phyloP scores from a whole-genome alignment of 805 yeast species.

The Spathaspora sp. region DNA sequence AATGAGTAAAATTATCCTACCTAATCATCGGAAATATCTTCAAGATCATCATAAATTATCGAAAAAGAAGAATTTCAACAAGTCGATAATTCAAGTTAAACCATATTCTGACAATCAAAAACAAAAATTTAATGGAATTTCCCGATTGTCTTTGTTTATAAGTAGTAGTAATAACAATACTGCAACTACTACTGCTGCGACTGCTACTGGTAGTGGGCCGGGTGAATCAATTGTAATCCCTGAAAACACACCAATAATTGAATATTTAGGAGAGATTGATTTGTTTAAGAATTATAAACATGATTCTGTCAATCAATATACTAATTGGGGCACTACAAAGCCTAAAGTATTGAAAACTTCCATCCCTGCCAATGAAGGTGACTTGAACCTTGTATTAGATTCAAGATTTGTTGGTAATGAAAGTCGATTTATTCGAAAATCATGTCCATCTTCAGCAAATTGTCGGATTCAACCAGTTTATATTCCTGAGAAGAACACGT shows the following conservation, averaged over 20 bases:
- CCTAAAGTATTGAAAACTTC: slow-evolving; percentile 32
- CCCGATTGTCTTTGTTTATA: slow-evolving; percentile 61
- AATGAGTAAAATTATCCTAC: slow-evolving; percentile 28
- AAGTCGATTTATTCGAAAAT: slow-evolving; percentile 68
- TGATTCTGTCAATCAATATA: slow-evolving; percentile 74
- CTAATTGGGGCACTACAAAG: slow-evolving; percentile 64
- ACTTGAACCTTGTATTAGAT: slow-evolving; percentile 62
- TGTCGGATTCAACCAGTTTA: slow-evolving; percentile 55
- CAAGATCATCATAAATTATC: slow-evolving; percentile 31
- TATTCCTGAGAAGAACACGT: slow-evolving; percentile 33
- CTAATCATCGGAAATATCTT: slow-evolving; percentile 28
- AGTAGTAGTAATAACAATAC: slow-evolving; percentile 8
- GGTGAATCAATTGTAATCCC: slow-evolving; percentile 27
- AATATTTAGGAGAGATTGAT: slow-evolving; percentile 72
- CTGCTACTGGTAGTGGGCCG: slow-evolving; percentile 5
- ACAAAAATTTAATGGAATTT: slow-evolving; percentile 63
- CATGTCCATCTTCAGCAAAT: slow-evolving; percentile 65
- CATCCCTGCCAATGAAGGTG: slow-evolving; percentile 17
- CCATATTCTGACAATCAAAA: slow-evolving; percentile 56
- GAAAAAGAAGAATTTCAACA: slow-evolving; percentile 15
- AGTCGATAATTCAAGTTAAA: slow-evolving; percentile 45
- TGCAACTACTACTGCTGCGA: too few relatives aligned
- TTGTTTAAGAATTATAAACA: slow-evolving; percentile 58
- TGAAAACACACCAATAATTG: slow-evolving; percentile 50
- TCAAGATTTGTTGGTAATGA: slow-evolving; percentile 76